Percentiles rank a stretch among this genome's conserved stretches.
Conservation (phyloP, 139 green algal genomes). For the Chlamydomonas sp. region DNA sequence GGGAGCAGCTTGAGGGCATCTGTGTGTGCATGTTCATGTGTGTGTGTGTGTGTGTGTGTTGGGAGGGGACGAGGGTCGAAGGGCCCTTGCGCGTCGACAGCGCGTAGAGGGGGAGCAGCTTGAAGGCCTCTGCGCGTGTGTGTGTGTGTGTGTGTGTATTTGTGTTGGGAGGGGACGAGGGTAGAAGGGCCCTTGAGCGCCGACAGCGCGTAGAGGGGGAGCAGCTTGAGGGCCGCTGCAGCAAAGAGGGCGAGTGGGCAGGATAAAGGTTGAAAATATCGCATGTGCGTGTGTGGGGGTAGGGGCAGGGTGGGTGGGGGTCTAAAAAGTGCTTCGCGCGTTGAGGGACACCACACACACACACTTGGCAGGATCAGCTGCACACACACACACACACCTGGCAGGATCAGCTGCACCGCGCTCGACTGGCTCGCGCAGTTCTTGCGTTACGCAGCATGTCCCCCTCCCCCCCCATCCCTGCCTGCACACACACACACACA, state of each 20-base stretch:
- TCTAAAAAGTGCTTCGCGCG: conserved; percentile 69
- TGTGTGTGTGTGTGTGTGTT: no score
- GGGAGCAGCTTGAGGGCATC: conserved; percentile 88
- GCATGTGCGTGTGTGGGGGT: no score
- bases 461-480: no score
- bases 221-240: conserved; percentile 84
- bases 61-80: no score
- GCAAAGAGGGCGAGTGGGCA: conserved; percentile 85
- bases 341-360: no score
- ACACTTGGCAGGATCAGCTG: no score
- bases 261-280: conserved; percentile 82
- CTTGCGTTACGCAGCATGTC: conserved; percentile 43
- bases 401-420: conserved; percentile 79
- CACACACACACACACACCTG: no score
- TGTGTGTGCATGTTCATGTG: no score
- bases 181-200: conserved; percentile 68
- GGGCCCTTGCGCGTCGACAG: conserved; percentile 67
- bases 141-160: no score
- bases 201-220: conserved; percentile 71
- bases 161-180: no score
- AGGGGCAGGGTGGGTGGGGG: no score
- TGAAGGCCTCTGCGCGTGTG: conserved; percentile 82
- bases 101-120: conserved; percentile 82
- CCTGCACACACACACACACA: no score
- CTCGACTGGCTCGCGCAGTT: conserved; percentile 51